Evolutionary conservation across 2,329 filamentous ascomycete species (phyloP).

Genomic region (Nigrograna mackinnonii): DNA sequence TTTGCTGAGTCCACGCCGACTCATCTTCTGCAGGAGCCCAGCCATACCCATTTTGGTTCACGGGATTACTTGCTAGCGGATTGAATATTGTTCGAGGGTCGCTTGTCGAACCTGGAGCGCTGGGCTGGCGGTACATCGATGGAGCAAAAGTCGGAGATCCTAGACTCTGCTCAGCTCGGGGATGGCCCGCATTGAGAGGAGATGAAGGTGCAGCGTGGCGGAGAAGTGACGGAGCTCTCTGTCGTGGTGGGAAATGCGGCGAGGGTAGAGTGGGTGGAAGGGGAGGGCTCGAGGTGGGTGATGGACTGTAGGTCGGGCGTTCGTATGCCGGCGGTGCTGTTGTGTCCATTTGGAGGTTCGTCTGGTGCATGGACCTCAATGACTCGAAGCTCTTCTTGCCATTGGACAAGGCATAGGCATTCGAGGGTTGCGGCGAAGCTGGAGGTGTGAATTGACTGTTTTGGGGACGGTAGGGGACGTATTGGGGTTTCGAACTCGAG

Average conservation of each 20-base stretch:
- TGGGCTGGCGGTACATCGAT: constrained; percentile 25
- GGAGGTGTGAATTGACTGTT: constrained; percentile 36
- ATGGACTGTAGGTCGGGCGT: constrained; percentile 30
- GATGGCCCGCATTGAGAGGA: constrained; percentile 25
- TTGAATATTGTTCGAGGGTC: constrained; percentile 38
- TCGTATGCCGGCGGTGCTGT: constrained; percentile 25
- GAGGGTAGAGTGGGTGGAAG: constrained; percentile 38
- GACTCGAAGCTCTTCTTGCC: constrained; percentile 25
- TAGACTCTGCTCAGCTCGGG: constrained; percentile 19
- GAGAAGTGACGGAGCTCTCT: constrained; percentile 45
- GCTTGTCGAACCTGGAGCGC: constrained; percentile 25
- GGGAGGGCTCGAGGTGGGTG: constrained; percentile 32
- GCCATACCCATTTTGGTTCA: constrained; percentile 23
- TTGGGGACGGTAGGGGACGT: constrained; percentile 25
- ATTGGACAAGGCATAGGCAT: constrained; percentile 19
- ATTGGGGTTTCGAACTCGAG: constrained; percentile 16
- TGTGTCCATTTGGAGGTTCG: constrained; percentile 33
- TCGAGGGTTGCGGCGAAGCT: constrained; percentile 29
- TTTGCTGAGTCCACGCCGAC: constrained; percentile 13
- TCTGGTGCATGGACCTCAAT: constrained; percentile 24
- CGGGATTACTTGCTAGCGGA: constrained; percentile 38
- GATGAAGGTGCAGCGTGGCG: constrained; percentile 35
- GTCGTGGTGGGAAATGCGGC: constrained; percentile 46
- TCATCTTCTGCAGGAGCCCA: constrained; percentile 31
- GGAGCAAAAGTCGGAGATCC: constrained; percentile 30